These are phyloP conservation scores for Calonectria leucothoes DNA, from an alignment of 2,329 filamentous ascomycete species.

Conservation along the genomic window DNA sequence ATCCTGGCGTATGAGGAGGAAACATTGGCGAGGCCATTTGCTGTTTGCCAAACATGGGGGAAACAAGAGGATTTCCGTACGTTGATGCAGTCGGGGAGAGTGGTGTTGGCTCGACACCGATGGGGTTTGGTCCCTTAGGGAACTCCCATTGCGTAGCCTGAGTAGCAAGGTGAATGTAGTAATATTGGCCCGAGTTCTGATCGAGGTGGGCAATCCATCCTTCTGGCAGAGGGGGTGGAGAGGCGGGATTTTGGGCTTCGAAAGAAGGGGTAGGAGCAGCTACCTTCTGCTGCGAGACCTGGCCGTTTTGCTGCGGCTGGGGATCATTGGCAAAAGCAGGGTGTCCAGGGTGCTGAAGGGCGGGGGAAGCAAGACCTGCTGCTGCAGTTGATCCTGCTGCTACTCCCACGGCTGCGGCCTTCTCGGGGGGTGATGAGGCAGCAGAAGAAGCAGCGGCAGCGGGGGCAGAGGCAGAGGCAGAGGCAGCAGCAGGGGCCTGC, in stretches of 20 bases:
- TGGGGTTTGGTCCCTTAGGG: slow-evolving; percentile 91
- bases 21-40: slow-evolving; percentile 82
- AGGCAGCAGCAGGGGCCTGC: background rate
- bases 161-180: slow-evolving; percentile 96
- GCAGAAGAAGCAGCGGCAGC: slow-evolving; percentile 23
- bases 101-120: slow-evolving; percentile 84
- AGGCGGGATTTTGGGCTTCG: slow-evolving; percentile 72
- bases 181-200: slow-evolving; percentile 96
- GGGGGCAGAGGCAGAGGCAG: background rate
- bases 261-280: slow-evolving; percentile 57
- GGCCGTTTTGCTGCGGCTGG: slow-evolving; percentile 64
- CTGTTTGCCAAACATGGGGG: slow-evolving; percentile 71
- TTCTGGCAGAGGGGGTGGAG: slow-evolving; percentile 92
- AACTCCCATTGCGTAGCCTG: slow-evolving; percentile 99
- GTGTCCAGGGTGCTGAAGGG: slow-evolving; percentile 73
- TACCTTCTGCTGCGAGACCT: slow-evolving; percentile 55
- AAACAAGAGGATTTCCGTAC: slow-evolving; percentile 79
- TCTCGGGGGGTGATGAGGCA: slow-evolving; percentile 44
- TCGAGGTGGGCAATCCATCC: slow-evolving; percentile 99
- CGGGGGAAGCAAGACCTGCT: slow-evolving; percentile 56
- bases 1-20: slow-evolving; percentile 84
- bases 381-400: slow-evolving; percentile 36
- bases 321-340: slow-evolving; percentile 92
- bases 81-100: slow-evolving; percentile 85
- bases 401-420: slow-evolving; percentile 36